phyloP scores from a whole-genome alignment of 352 stramenopile genomes.

The Phytophthora ramorum region DNA sequence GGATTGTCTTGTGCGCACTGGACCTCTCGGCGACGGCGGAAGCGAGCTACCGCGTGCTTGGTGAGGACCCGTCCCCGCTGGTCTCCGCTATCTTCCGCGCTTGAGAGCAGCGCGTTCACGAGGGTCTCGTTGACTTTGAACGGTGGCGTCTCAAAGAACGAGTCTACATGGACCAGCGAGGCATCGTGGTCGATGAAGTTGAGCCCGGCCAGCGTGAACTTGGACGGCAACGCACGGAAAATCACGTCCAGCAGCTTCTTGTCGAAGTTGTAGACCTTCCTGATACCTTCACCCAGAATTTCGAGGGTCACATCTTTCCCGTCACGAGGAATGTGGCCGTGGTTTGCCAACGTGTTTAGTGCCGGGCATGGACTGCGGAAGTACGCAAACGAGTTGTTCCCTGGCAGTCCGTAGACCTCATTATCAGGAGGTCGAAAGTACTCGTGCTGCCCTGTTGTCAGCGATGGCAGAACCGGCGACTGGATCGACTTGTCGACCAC shows the following conservation, averaged over 20 bases:
- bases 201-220: constrained; percentile 55
- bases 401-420: constrained; percentile 53
- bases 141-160: constrained; percentile 51
- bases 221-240: constrained; percentile 16
- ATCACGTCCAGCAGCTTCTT: constrained; percentile 30
- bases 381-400: constrained; percentile 34
- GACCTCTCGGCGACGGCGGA: constrained; percentile 49
- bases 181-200: constrained; percentile 78
- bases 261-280: constrained; percentile 60
- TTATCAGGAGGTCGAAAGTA: constrained; percentile 52
- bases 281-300: constrained; percentile 49
- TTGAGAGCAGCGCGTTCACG: constrained; percentile 44
- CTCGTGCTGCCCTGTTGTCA: constrained; percentile 33
- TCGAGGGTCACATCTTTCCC: constrained; percentile 39
- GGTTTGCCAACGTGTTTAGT: constrained; percentile 58
- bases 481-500: constrained; percentile 7
- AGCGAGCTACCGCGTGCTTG: constrained; percentile 44
- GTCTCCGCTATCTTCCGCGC: constrained; percentile 29
- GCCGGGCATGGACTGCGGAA: constrained; percentile 50
- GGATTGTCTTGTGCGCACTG: constrained; percentile 48
- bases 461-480: neutral
- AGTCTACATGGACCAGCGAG: constrained; percentile 66
- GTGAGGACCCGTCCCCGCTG: constrained; percentile 38
- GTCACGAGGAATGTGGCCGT: constrained; percentile 53
- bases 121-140: constrained; percentile 58